These are phyloP conservation scores for Neopestalotiopsis clavispora DNA, from an alignment of 2,329 filamentous ascomycete genomes.

Conservation along the genomic window DNA sequence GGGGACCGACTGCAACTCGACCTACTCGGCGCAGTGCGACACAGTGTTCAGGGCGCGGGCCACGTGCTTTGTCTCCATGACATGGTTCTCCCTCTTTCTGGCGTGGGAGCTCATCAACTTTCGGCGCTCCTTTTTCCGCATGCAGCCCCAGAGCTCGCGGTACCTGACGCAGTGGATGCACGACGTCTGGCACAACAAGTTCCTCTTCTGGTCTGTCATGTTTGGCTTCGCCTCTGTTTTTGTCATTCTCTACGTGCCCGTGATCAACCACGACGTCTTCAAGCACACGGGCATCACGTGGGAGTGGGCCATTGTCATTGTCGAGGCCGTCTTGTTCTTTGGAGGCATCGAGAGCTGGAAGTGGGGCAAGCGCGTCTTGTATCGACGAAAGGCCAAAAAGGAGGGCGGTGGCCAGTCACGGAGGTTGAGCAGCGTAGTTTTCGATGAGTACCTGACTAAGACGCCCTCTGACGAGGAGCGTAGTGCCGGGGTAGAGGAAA, in stretches of 20 bases:
- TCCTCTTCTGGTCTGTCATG: conserved; percentile 69
- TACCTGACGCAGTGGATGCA: conserved; percentile 70
- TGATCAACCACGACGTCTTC: conserved; percentile 63
- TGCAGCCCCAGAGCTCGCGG: conserved; percentile 66
- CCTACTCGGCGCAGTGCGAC: conserved; percentile 59
- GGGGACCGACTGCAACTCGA: conserved; percentile 64
- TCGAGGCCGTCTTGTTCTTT: conserved; percentile 60
- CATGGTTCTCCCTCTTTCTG: conserved; percentile 77
- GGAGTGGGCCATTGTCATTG: conserved; percentile 67
- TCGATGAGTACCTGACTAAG: conserved; percentile 40
- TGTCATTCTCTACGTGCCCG: conserved; percentile 62
- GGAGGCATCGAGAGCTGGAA: conserved; percentile 64
- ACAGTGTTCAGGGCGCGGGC: conserved; percentile 73
- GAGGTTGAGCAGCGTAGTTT: conserved; percentile 45
- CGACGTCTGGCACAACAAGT: conserved; percentile 74
- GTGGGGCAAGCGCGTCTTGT: conserved; percentile 56
- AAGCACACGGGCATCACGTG: conserved; percentile 64
- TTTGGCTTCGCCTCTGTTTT: conserved; percentile 54
- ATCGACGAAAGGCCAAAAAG: conserved; percentile 32
- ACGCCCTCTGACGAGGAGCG: conserved; percentile 5
- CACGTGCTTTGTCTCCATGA: conserved; percentile 75
- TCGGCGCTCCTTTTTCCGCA: conserved; percentile 75
- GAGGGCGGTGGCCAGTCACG: conserved; percentile 35
- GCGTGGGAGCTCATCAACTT: conserved; percentile 81
- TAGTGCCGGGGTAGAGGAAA: background rate